phyloP scores from a whole-genome alignment of 257 asterid species.

The Pogostemon cablin region DNA sequence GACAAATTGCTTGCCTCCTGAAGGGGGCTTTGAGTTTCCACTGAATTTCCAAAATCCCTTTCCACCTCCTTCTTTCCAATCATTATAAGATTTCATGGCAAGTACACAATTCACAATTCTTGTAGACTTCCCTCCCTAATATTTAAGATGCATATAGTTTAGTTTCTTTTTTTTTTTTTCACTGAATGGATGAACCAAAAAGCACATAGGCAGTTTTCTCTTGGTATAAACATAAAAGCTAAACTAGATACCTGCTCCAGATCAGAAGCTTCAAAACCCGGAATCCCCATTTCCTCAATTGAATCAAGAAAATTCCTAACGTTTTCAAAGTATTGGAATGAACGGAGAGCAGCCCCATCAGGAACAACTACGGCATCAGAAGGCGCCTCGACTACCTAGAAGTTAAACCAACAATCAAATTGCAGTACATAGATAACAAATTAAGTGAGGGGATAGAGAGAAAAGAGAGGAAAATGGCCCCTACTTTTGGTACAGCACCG shows the following conservation, averaged over 20 bases:
- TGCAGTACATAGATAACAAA: constrained; percentile 1
- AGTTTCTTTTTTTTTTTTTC: neutral
- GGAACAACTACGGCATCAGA: constrained; percentile 58
- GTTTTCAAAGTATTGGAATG: constrained; percentile 83
- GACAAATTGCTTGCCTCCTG: constrained; percentile 55
- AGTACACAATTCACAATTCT: constrained; percentile 77
- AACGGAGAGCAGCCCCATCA: constrained; percentile 89
- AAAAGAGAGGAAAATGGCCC: constrained; percentile 27
- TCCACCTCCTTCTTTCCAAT: constrained; percentile 80
- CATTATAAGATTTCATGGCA: constrained; percentile 76
- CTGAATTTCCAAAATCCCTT: constrained; percentile 63
- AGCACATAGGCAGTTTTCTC: neutral
- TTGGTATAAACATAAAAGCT: neutral
- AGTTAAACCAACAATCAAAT: constrained; percentile 32
- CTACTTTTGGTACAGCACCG: constrained; percentile 74
- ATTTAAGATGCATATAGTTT: constrained; percentile 21
- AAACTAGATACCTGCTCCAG: constrained; percentile 61
- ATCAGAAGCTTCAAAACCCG: constrained; percentile 87
- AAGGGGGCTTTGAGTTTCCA: constrained; percentile 61
- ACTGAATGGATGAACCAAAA: neutral
- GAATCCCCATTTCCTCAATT: constrained; percentile 70
- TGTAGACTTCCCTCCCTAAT: constrained; percentile 80
- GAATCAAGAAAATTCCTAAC: constrained; percentile 79
- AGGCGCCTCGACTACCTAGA: constrained; percentile 84
- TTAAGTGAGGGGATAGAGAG: neutral